phyloP scores from a whole-genome alignment of 345 rosid genomes.

The Melastoma malabathricum region DNA sequence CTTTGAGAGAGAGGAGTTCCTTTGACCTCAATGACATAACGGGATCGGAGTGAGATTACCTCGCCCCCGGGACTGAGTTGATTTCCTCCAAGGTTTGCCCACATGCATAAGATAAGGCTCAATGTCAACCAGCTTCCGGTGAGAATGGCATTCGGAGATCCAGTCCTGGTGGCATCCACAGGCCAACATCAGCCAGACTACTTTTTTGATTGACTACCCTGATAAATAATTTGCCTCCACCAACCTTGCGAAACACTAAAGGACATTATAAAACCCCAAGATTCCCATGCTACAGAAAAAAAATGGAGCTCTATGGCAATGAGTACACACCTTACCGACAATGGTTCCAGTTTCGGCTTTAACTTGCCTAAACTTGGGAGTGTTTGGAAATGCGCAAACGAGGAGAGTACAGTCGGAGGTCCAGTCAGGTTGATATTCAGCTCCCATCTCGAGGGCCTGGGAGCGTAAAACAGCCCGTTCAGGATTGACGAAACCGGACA shows the following conservation, averaged over 20 bases:
- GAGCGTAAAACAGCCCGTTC: conserved; percentile 69
- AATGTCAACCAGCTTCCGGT: conserved; percentile 63
- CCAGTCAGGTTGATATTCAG: conserved; percentile 72
- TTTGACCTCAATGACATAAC: conserved; percentile 10
- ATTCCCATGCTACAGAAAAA: background rate
- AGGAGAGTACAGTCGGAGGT: conserved; percentile 61
- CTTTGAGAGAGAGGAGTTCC: conserved; percentile 1
- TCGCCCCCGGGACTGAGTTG: conserved; percentile 12
- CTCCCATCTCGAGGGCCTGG: conserved; percentile 81
- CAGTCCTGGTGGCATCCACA: conserved; percentile 44
- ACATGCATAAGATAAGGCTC: conserved; percentile 70
- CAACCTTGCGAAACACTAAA: no score
- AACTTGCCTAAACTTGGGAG: conserved; percentile 90
- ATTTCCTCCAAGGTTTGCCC: conserved; percentile 82
- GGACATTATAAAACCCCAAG: background rate
- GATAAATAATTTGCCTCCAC: background rate
- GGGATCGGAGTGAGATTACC: conserved; percentile 18
- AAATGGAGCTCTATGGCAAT: background rate
- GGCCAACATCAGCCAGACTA: conserved; percentile 3
- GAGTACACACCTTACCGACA: conserved; percentile 48
- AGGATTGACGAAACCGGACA: conserved; percentile 86
- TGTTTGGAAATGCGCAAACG: conserved; percentile 75
- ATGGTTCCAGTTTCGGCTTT: conserved; percentile 59
- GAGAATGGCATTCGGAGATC: conserved; percentile 58
- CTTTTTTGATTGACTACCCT: background rate